These are phyloP conservation scores for Fusarium secorum DNA, from an alignment of 2,329 filamentous ascomycete species.

Conservation along the genomic window DNA sequence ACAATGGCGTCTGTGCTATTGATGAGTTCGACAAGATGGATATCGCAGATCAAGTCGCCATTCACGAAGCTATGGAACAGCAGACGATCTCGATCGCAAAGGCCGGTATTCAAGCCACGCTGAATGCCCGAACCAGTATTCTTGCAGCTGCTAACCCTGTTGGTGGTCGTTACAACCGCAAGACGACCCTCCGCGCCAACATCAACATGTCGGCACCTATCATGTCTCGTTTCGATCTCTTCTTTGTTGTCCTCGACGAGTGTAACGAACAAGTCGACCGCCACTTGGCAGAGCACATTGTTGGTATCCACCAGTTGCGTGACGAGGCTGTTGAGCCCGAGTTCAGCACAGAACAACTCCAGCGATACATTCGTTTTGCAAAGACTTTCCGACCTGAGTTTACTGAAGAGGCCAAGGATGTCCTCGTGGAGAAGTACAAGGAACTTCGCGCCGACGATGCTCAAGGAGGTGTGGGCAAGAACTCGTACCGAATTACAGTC, in stretches of 20 bases:
- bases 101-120: slow-evolving; percentile 95
- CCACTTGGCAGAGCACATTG: slow-evolving; percentile 92
- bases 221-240: slow-evolving; percentile 99
- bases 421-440: slow-evolving; percentile 93
- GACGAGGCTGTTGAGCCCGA: slow-evolving; percentile 92
- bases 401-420: slow-evolving; percentile 82
- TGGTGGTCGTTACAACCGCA: slow-evolving; percentile 95
- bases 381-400: slow-evolving; percentile 94
- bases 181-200: slow-evolving; percentile 89
- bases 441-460: slow-evolving; percentile 92
- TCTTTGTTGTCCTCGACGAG: slow-evolving; percentile 97
- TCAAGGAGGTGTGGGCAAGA: slow-evolving; percentile 90
- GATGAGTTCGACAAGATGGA: slow-evolving; percentile 99
- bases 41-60: slow-evolving; percentile 93
- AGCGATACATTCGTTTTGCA: slow-evolving; percentile 96
- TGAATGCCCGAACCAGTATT: slow-evolving; percentile 95
- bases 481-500: slow-evolving; percentile 97
- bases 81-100: slow-evolving; percentile 99
- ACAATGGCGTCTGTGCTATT: slow-evolving; percentile 97
- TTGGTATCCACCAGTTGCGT: slow-evolving; percentile 89
- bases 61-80: slow-evolving; percentile 99
- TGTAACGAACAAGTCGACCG: slow-evolving; percentile 93
- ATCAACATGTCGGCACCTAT: slow-evolving; percentile 99
- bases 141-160: slow-evolving; percentile 96
- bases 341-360: slow-evolving; percentile 94